Evolutionary conservation across 208 protist species (phyloP), one percentile per base, ranked within the genome.

Genomic region (Herpetomonas samuelpessoai): DNA sequence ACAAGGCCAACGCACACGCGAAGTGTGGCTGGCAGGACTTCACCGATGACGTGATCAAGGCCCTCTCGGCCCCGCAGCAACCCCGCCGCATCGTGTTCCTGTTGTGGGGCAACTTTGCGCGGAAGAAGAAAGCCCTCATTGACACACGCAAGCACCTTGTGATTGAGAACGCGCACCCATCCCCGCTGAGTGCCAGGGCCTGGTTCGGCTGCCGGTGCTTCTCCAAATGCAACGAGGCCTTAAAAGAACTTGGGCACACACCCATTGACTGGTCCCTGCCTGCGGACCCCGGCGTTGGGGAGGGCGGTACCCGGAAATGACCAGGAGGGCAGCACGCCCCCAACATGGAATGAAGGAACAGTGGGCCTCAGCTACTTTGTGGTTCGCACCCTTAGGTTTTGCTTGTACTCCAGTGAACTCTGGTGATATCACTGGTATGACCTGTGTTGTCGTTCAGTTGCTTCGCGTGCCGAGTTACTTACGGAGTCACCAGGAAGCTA

Each of bases 1-100:
- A 86, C 53, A 74, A 94, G 44, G 79, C 98, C 18, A 98, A 98
- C 60, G 96, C 86, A 14, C 98, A 99, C 80, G 61, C 71, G 54
- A 72, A 81, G 19, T 85, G 87, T 27, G 97, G 97, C 22, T 99
- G 98, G 98, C 52, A 91, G 50, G 19, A 30, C 14, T 99, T 99
- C 77, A 99, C 98, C 14, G 95, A 98, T 63, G 86, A 63, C 22
- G 86, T 97, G n/a, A 97, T 99, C 54, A 51, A 68, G 4, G 53
- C 61, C 18, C 63, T 99, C 21, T 92, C 88, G 12, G 51, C 77
- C 18, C 62, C 79, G 45, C 78, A 88, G 41, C 72, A 61, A 3
- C 73, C 73, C 27, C 68, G 79, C 2, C 60, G 35, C 14, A 28
- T 98, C 25, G 88, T 97, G n/a, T 99, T 98, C 81, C 66, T 99